These are phyloP conservation scores for Dichotomocladium elegans DNA, from an alignment of 371 early-diverging fungal species.

Conservation along the genomic window DNA sequence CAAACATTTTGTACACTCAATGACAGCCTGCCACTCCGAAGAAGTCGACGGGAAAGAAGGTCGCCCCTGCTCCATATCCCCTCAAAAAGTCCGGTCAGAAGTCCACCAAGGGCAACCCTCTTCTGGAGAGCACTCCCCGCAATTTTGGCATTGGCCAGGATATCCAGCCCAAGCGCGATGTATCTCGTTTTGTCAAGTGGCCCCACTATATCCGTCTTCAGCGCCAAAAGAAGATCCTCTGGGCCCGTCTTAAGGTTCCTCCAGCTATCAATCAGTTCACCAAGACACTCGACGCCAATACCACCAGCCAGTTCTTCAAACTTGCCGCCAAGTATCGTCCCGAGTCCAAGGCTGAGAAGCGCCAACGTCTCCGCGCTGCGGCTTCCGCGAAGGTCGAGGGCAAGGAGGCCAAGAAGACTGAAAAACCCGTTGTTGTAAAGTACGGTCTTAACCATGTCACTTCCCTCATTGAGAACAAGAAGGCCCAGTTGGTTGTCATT, in stretches of 20 bases:
- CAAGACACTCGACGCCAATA: constrained; percentile 94
- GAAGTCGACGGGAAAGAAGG: constrained; percentile 79
- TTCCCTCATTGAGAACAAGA: constrained; percentile 96
- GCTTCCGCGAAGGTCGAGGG: constrained; percentile 85
- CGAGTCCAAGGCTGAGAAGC: constrained; percentile 96
- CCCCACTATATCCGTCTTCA: constrained; percentile 96
- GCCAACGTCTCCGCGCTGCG: constrained; percentile 82
- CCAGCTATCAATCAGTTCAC: constrained; percentile 99
- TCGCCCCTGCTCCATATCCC: constrained; percentile 86
- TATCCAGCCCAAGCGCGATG: constrained; percentile 93
- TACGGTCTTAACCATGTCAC: constrained; percentile 99
- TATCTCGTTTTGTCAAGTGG: constrained; percentile 97
- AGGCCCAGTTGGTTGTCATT: constrained; percentile 98
- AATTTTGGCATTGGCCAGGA: constrained; percentile 95
- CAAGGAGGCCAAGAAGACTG: constrained; percentile 81
- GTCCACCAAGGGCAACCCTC: constrained; percentile 78
- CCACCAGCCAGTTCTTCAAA: constrained; percentile 96
- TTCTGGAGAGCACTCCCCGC: constrained; percentile 87
- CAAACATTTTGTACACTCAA: constrained; percentile 20
- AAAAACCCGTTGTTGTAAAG: constrained; percentile 97
- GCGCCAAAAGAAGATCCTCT: constrained; percentile 95
- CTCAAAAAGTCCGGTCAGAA: constrained; percentile 60
- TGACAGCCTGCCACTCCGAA: constrained; percentile 49
- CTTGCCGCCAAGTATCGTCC: constrained; percentile 98
- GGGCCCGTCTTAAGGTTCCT: constrained; percentile 98